These are phyloP conservation scores for Sporothrix mexicana DNA, from an alignment of 2,329 filamentous ascomycete genomes.

Conservation along the genomic window DNA sequence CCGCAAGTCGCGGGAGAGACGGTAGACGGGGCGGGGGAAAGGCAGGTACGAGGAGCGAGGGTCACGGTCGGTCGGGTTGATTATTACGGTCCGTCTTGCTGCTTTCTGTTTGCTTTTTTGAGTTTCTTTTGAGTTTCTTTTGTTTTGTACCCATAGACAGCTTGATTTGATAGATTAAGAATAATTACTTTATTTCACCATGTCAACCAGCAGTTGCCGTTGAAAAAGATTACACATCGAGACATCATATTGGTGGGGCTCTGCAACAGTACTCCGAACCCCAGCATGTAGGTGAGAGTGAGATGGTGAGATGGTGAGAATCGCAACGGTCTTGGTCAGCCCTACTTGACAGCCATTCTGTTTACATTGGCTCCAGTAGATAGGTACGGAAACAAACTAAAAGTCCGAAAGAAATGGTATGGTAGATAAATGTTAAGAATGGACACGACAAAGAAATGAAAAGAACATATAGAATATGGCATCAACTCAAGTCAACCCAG, in stretches of 20 bases:
- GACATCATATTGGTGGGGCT: background rate
- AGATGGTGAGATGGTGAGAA: background rate
- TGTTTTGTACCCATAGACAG: background rate
- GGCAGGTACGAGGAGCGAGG: too few species aligned
- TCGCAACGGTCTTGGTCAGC: background rate
- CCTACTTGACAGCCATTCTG: too few species aligned
- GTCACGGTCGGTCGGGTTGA: too few species aligned
- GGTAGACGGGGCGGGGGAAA: background rate
- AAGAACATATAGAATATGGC: too few species aligned
- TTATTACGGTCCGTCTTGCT: background rate
- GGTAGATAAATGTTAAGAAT: too few species aligned
- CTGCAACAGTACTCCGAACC: background rate
- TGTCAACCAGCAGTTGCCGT: background rate
- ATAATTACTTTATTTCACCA: background rate
- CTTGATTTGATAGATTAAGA: background rate
- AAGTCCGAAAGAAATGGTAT: too few species aligned
- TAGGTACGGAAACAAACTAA: too few species aligned
- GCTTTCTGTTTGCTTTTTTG: background rate
- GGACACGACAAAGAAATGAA: too few species aligned
- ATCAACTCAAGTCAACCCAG: too few species aligned
- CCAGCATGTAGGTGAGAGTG: background rate
- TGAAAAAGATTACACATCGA: background rate
- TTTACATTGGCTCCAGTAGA: too few species aligned
- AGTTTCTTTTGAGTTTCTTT: background rate
- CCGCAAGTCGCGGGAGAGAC: background rate